These are phyloP conservation scores for Ramaria sp. DNA, from an alignment of 768 basidiomycete species.

Conservation along the genomic window DNA sequence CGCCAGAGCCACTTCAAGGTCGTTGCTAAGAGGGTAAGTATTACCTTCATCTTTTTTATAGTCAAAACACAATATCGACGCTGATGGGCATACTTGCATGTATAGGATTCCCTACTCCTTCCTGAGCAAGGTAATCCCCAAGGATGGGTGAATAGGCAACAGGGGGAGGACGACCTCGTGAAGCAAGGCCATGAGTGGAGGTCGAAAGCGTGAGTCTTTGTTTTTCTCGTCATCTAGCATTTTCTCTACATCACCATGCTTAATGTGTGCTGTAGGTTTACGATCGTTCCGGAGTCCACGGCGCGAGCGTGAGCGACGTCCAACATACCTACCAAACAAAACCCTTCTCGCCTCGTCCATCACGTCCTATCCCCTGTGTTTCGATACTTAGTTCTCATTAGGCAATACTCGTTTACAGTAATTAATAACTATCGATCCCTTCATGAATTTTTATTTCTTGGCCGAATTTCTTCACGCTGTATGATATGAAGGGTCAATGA, in stretches of 20 bases:
- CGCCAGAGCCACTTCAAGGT: slow-evolving; percentile 66
- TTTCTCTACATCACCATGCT: neutral
- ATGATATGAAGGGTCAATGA: too few relatives aligned
- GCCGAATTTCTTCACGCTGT: too few relatives aligned
- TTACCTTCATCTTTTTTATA: too few relatives aligned
- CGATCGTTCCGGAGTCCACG: slow-evolving; percentile 7
- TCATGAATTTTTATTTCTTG: too few relatives aligned
- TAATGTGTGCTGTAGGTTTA: slow-evolving; percentile 7
- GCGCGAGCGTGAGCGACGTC: neutral
- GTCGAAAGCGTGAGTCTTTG: slow-evolving; percentile 37
- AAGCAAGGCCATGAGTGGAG: slow-evolving; percentile 39
- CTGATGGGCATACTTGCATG: neutral
- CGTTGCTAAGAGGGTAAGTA: slow-evolving; percentile 51
- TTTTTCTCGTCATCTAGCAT: neutral
- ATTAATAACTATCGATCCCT: too few relatives aligned
- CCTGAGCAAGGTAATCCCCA: slow-evolving; percentile 51
- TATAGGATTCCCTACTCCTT: slow-evolving; percentile 44
- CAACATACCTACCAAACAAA: too few relatives aligned
- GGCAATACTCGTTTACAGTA: too few relatives aligned
- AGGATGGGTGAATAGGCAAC: slow-evolving; percentile 59
- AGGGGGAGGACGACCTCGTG: slow-evolving; percentile 34
- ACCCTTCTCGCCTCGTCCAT: too few relatives aligned
- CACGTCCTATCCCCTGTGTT: too few relatives aligned
- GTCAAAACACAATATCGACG: too few relatives aligned
- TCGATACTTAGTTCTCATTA: too few relatives aligned